Evolutionary conservation across 2,329 filamentous ascomycete species (phyloP).

Genomic region (Penicillium decumbens): DNA sequence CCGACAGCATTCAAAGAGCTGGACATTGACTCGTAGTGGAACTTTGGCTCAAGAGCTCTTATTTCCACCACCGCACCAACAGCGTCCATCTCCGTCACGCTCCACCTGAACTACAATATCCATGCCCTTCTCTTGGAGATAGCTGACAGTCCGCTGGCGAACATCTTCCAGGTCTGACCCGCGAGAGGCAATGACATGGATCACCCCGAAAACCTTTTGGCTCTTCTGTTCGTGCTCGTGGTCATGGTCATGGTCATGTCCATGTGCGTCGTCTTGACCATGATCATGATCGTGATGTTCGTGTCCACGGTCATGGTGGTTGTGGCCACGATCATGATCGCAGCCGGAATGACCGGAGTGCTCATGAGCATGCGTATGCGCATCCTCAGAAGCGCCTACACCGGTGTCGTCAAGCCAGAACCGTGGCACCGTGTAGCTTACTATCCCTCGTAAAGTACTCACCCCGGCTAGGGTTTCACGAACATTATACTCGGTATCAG

Average conservation of each 20-base stretch:
- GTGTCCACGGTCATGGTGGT: conserved; percentile 29
- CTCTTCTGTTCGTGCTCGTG: conserved; percentile 25
- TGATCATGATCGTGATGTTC: conserved; percentile 30
- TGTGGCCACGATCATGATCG: conserved; percentile 27
- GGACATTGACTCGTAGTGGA: neutral
- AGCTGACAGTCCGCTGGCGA: conserved; percentile 67
- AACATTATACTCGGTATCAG: conserved; percentile 78
- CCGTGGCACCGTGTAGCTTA: conserved; percentile 77
- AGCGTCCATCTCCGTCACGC: conserved; percentile 67
- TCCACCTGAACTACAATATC: conserved; percentile 86
- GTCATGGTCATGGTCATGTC: conserved; percentile 25
- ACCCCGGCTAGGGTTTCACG: conserved; percentile 82
- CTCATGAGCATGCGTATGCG: conserved; percentile 40
- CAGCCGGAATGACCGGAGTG: conserved; percentile 30
- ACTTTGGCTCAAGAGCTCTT: conserved; percentile 20
- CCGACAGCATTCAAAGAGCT: neutral
- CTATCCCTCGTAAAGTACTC: conserved; percentile 74
- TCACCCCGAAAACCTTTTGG: conserved; percentile 65
- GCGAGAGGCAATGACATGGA: conserved; percentile 74
- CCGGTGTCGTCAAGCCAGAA: conserved; percentile 82
- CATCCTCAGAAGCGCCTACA: conserved; percentile 35
- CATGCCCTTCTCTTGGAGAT: conserved; percentile 66
- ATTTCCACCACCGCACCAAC: conserved; percentile 57
- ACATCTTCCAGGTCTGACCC: conserved; percentile 77
- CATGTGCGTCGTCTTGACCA: conserved; percentile 30